phyloP scores from a whole-genome alignment of 208 protist species.

The Crithidia expoeki region DNA sequence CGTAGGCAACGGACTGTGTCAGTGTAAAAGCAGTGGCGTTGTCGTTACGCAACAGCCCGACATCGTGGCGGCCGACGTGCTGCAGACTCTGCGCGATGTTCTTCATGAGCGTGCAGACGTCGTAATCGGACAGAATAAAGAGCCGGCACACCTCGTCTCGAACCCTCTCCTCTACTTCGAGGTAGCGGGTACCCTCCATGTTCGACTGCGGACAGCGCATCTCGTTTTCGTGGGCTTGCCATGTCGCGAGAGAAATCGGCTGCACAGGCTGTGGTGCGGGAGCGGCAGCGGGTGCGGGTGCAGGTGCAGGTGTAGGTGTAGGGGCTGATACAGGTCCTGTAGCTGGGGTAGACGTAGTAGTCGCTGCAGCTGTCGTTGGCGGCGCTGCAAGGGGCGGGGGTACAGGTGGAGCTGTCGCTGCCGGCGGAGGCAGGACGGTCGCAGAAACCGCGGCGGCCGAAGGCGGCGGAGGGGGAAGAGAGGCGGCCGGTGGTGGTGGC shows the following conservation, averaged over 20 bases:
- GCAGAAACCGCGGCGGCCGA: constrained; percentile 21
- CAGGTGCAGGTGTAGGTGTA: constrained; percentile 15
- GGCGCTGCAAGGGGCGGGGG: constrained; percentile 11
- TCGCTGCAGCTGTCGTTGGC: constrained; percentile 23
- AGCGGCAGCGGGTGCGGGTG: constrained; percentile 20
- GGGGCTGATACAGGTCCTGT: constrained; percentile 27
- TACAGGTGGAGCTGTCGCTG: constrained; percentile 15
- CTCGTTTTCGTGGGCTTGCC: constrained; percentile 49
- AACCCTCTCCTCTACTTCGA: constrained; percentile 73
- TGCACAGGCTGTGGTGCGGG: constrained; percentile 24
- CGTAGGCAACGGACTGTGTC: constrained; percentile 72
- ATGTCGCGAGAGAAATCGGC: constrained; percentile 45
- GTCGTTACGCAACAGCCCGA: constrained; percentile 82
- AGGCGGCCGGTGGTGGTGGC: constrained; percentile 7
- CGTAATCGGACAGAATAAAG: constrained; percentile 79
- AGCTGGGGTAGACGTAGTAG: too few relatives aligned
- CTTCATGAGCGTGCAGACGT: constrained; percentile 63
- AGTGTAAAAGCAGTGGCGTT: constrained; percentile 81
- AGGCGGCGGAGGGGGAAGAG: constrained; percentile 17
- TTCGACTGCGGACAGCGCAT: constrained; percentile 46
- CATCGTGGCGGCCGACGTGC: constrained; percentile 79
- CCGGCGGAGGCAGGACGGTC: constrained; percentile 20
- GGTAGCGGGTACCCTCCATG: constrained; percentile 62
- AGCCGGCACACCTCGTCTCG: constrained; percentile 71
- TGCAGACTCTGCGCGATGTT: constrained; percentile 75